These are phyloP conservation scores for Solanum virginianum DNA, from an alignment of 257 asterid genomes.

Conservation along the genomic window DNA sequence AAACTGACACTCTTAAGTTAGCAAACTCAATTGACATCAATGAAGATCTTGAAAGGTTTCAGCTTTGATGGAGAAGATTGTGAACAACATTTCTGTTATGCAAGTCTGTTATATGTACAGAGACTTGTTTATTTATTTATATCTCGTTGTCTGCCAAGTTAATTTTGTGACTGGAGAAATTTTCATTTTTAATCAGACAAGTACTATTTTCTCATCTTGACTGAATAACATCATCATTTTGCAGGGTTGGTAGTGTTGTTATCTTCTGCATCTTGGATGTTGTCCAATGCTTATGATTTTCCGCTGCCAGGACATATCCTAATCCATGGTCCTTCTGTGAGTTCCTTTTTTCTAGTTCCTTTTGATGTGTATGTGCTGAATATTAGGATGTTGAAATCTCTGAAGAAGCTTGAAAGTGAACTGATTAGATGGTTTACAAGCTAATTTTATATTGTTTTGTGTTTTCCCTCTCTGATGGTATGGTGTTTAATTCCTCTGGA, in stretches of 20 bases:
- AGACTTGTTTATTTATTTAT: background rate
- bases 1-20: background rate
- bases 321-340: conserved; percentile 81
- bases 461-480: background rate
- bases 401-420: background rate
- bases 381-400: background rate
- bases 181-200: background rate
- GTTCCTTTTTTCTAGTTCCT: conserved; percentile 14
- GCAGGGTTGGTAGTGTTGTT: conserved; percentile 63
- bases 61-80: background rate
- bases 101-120: background rate
- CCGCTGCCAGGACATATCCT: conserved; percentile 91
- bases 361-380: background rate
- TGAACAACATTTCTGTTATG: background rate
- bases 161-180: background rate
- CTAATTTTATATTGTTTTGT: background rate
- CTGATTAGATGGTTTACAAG: background rate
- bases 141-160: background rate
- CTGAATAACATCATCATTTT: conserved; percentile 10
- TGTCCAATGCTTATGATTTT: conserved; percentile 47
- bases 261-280: conserved; percentile 50
- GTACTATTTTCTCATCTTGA: background rate
- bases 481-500: background rate
- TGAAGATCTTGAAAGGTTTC: background rate
- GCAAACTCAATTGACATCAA: background rate